These are phyloP conservation scores for Periglandula ipomoeae DNA, from an alignment of 2,329 filamentous ascomycete species.

Conservation along the genomic window DNA sequence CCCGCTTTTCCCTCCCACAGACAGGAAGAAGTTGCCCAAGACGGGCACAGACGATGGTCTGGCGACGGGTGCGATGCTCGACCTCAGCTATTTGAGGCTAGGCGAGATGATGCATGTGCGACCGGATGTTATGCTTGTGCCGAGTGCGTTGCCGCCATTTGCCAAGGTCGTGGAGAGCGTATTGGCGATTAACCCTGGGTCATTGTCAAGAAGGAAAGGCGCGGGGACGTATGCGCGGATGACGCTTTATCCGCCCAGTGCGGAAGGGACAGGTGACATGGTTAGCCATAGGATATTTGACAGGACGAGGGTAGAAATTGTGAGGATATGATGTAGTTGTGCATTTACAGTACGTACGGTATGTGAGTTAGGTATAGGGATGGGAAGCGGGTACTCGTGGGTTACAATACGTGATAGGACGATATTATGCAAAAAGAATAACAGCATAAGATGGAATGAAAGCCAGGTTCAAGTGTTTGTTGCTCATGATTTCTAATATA, in stretches of 20 bases:
- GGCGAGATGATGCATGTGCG: slow-evolving; percentile 82
- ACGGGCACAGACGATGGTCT: slow-evolving; percentile 50
- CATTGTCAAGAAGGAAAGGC: slow-evolving; percentile 72
- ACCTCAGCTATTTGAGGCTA: slow-evolving; percentile 75
- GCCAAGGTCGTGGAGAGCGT: slow-evolving; percentile 89
- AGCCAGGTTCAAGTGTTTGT: neutral
- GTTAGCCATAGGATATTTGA: slow-evolving; percentile 71
- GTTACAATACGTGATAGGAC: no score
- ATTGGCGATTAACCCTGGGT: slow-evolving; percentile 82
- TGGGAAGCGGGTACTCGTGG: neutral
- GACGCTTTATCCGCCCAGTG: slow-evolving; percentile 56
- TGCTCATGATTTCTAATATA: neutral
- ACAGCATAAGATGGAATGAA: neutral
- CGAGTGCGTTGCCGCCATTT: slow-evolving; percentile 77
- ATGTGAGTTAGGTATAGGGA: neutral
- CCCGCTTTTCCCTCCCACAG: slow-evolving; percentile 75
- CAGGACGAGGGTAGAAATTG: slow-evolving; percentile 77
- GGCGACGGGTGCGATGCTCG: slow-evolving; percentile 68
- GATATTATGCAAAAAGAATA: no score
- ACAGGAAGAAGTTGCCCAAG: slow-evolving; percentile 57
- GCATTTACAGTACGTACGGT: neutral
- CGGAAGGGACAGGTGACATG: slow-evolving; percentile 52
- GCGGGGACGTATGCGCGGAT: slow-evolving; percentile 81
- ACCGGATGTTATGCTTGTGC: slow-evolving; percentile 76
- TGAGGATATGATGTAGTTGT: slow-evolving; percentile 49